Evolutionary conservation across 2,329 filamentous ascomycete genomes (phyloP).

Genomic region (Mariannaea sp.): DNA sequence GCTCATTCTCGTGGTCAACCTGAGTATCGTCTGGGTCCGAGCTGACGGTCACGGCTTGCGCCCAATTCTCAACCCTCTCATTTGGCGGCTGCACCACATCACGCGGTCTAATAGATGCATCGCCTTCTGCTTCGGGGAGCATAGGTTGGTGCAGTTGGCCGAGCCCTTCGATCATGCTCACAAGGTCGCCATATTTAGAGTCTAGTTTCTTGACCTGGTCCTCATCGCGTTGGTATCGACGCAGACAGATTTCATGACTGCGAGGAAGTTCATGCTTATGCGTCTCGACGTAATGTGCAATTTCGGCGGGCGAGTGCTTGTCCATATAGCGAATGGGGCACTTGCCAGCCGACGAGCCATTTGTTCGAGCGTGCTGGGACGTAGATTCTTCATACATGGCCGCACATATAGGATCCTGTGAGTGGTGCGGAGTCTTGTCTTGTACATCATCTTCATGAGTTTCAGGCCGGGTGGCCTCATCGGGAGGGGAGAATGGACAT

Average conservation of each 20-base stretch:
- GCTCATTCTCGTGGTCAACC: slow-evolving; percentile 53
- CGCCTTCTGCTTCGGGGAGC: slow-evolving; percentile 66
- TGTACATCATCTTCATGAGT: slow-evolving; percentile 34
- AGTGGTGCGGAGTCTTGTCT: slow-evolving; percentile 54
- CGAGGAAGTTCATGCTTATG: slow-evolving; percentile 95
- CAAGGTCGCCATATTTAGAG: slow-evolving; percentile 89
- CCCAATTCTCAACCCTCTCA: slow-evolving; percentile 84
- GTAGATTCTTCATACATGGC: slow-evolving; percentile 65
- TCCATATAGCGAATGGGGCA: slow-evolving; percentile 94
- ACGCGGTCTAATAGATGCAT: slow-evolving; percentile 50
- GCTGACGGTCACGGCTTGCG: slow-evolving; percentile 71
- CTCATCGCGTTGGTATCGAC: slow-evolving; percentile 85
- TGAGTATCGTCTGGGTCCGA: slow-evolving; percentile 41
- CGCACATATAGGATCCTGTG: slow-evolving; percentile 65
- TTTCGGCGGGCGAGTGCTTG: slow-evolving; percentile 89
- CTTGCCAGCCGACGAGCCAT: slow-evolving; percentile 61
- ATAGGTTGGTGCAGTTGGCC: slow-evolving; percentile 87
- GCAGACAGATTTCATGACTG: slow-evolving; percentile 91
- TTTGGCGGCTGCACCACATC: slow-evolving; percentile 61
- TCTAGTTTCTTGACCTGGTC: slow-evolving; percentile 86
- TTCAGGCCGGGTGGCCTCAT: slow-evolving; percentile 38
- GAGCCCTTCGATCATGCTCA: slow-evolving; percentile 92
- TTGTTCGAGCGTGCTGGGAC: slow-evolving; percentile 56
- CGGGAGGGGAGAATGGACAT: slow-evolving; percentile 74
- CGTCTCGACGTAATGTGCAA: slow-evolving; percentile 90